Percentiles rank a stretch among this genome's conserved stretches.
Evolutionary conservation across 225 moss, liverwort and hornwort genomes (phyloP).

Genomic region (Sphagnum tenellum): DNA sequence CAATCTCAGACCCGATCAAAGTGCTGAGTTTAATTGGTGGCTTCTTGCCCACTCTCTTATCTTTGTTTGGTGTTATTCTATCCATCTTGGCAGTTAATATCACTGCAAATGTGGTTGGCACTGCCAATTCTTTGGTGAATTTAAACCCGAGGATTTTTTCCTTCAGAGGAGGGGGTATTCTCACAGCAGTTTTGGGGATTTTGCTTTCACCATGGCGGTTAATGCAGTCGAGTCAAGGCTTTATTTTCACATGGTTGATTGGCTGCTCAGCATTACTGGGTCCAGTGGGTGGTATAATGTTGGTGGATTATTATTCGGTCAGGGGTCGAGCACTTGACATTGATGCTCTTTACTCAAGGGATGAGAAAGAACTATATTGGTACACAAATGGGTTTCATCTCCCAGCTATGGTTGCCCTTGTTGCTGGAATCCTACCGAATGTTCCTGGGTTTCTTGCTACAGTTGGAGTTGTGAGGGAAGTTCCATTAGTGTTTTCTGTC

Average conservation of each 20-base stretch:
- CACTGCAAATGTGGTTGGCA: constrained; percentile 87
- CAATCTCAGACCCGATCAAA: constrained; percentile 74
- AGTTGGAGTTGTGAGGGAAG: too few species aligned
- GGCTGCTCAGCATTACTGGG: constrained; percentile 90
- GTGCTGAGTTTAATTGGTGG: constrained; percentile 66
- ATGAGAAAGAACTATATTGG: constrained; percentile 49
- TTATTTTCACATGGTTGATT: constrained; percentile 88
- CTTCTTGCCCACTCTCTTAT: constrained; percentile 60
- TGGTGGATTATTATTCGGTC: constrained; percentile 64
- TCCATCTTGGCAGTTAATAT: constrained; percentile 86
- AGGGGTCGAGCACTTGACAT: constrained; percentile 43
- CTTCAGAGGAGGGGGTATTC: constrained; percentile 49
- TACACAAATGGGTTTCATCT: constrained; percentile 16
- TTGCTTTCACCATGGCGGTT: constrained; percentile 80
- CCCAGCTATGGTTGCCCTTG: too few species aligned
- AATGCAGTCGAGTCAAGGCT: constrained; percentile 72
- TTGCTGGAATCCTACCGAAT: too few species aligned
- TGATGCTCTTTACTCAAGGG: constrained; percentile 54
- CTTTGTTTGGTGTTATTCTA: constrained; percentile 67
- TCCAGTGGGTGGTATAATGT: constrained; percentile 78
- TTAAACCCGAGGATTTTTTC: constrained; percentile 48
- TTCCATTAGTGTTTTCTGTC: too few species aligned
- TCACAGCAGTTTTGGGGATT: constrained; percentile 60
- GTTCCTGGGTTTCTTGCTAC: too few species aligned
- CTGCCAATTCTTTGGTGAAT: constrained; percentile 82